These are phyloP conservation scores for Eucalyptus pauciflora DNA, from an alignment of 345 rosid species.

Conservation along the genomic window DNA sequence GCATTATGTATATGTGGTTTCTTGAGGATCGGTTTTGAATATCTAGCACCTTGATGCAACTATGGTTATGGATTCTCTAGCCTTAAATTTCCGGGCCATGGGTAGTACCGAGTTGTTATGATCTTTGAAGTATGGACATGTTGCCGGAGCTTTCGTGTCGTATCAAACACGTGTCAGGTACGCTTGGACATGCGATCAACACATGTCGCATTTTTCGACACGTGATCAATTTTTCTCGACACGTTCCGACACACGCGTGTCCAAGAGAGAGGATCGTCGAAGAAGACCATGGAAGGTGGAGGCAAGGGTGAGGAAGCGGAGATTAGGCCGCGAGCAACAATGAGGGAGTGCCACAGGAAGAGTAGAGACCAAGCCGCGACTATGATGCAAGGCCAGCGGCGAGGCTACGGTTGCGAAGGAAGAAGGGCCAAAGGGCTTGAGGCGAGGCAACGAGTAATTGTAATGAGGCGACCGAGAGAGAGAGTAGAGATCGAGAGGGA, in stretches of 20 bases:
- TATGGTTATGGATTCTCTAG: background rate
- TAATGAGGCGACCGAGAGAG: too few species aligned
- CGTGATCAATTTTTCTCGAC: too few species aligned
- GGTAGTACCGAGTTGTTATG: background rate
- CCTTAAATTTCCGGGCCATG: background rate
- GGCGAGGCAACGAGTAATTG: too few species aligned
- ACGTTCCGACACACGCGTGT: accelerated
- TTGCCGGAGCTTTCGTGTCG: accelerated
- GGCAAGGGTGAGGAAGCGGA: too few species aligned
- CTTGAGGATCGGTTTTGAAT: background rate
- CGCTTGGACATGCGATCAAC: accelerated
- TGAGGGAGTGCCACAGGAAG: accelerated
- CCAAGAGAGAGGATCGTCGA: too few species aligned
- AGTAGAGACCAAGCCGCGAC: accelerated
- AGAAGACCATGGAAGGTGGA: too few species aligned
- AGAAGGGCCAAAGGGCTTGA: too few species aligned
- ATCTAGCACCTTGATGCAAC: background rate
- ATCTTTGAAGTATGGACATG: too few species aligned
- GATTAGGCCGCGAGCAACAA: accelerated
- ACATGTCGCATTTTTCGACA: accelerated
- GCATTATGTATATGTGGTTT: background rate
- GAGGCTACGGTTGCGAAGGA: accelerated
- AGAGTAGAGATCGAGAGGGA: too few species aligned
- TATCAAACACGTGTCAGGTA: accelerated
- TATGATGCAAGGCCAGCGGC: accelerated